A percentile compares a stretch with the other conserved stretches of the same genome.
Conservation (phyloP, 2,329 filamentous ascomycete species). For the Botrytis fragariae region DNA sequence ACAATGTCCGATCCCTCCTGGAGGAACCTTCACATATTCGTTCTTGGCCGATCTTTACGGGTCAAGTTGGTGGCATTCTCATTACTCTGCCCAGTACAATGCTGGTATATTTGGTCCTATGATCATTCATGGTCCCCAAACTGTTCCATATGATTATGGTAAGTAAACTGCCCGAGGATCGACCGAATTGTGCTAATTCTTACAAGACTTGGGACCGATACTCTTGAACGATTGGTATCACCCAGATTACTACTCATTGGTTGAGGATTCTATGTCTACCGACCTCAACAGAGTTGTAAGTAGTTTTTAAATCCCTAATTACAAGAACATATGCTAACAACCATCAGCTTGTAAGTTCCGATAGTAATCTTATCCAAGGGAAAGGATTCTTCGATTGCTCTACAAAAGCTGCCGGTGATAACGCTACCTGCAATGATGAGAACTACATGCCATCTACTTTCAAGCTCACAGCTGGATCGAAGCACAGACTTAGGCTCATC, state of each 20-base stretch:
- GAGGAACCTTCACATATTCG: slow-evolving; percentile 33
- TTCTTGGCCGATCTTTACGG: slow-evolving; percentile 26
- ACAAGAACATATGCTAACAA: neutral
- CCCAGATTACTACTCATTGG: slow-evolving; percentile 45
- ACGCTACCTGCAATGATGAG: slow-evolving; percentile 23
- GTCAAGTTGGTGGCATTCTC: slow-evolving; percentile 57
- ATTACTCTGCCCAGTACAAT: slow-evolving; percentile 50
- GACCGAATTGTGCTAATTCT: neutral
- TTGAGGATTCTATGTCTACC: slow-evolving; percentile 42
- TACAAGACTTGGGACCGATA: slow-evolving; percentile 52
- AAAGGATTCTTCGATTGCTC: slow-evolving; percentile 31
- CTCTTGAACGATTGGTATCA: slow-evolving; percentile 42
- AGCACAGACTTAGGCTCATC: slow-evolving; percentile 48
- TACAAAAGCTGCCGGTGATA: slow-evolving; percentile 11
- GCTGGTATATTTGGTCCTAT: slow-evolving; percentile 60
- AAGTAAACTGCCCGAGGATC: neutral
- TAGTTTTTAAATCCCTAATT: neutral
- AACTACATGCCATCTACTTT: slow-evolving; percentile 34
- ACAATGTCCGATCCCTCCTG: slow-evolving; percentile 64
- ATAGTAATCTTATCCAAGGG: slow-evolving; percentile 37
- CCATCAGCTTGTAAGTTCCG: slow-evolving; percentile 27
- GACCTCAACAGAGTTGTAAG: slow-evolving; percentile 10
- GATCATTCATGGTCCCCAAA: slow-evolving; percentile 58
- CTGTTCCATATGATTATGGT: slow-evolving; percentile 56
- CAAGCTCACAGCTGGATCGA: slow-evolving; percentile 42